Conservation (phyloP, 306 rosid species). For the Aeschynomene evenia region DNA sequence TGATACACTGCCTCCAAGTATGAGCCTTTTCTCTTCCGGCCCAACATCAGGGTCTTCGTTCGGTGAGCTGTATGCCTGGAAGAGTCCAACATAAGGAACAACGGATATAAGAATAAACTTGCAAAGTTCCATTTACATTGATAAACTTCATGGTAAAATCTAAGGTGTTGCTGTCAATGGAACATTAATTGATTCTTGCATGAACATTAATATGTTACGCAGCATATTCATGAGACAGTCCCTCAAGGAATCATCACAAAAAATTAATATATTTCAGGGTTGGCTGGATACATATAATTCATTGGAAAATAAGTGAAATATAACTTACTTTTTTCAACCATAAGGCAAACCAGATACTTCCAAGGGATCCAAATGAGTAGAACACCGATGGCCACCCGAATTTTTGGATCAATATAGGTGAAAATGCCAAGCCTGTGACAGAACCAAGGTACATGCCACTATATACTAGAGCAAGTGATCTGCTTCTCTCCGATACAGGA, state of each 20-base stretch:
- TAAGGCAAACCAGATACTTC: constrained; percentile 88
- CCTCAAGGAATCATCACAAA: constrained; percentile 21
- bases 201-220: constrained; percentile 19
- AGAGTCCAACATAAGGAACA: constrained; percentile 34
- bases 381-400: constrained; percentile 98
- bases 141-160: constrained; percentile 16
- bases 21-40: constrained; percentile 59
- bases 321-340: constrained; percentile 78
- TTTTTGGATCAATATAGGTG: constrained; percentile 70
- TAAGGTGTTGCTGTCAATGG: background rate
- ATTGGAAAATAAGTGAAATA: constrained; percentile 16
- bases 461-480: constrained; percentile 90
- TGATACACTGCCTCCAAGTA: constrained; percentile 64
- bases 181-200: constrained; percentile 1
- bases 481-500: constrained; percentile 97
- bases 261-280: constrained; percentile 17
- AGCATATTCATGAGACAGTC: background rate
- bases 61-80: constrained; percentile 90
- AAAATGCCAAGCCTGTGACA: constrained; percentile 83
- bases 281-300: background rate
- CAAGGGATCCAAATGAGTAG: constrained; percentile 94
- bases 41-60: constrained; percentile 76
- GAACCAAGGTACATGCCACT: constrained; percentile 99
- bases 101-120: constrained; percentile 18
- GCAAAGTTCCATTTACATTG: constrained; percentile 7